Evolutionary conservation across 2,329 filamentous ascomycete genomes (phyloP).

Genomic region (Lachnellula occidentalis): DNA sequence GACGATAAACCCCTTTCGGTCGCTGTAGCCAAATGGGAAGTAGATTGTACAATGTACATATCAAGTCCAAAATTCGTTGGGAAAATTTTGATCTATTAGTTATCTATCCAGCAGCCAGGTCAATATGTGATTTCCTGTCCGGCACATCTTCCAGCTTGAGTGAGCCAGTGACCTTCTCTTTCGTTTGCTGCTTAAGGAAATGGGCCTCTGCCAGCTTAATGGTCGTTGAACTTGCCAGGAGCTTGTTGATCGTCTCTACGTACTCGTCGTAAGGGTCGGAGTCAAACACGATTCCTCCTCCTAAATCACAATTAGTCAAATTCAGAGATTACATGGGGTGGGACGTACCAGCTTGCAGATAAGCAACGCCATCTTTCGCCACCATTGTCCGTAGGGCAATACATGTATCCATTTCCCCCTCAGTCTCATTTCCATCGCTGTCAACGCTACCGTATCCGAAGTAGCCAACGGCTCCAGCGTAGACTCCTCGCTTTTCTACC

Average conservation of each 20-base stretch:
- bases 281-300: conserved; percentile 90
- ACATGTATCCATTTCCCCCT: conserved; percentile 88
- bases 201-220: conserved; percentile 75
- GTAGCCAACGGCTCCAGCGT: conserved; percentile 93
- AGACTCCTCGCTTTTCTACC: conserved; percentile 87
- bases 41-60: not conserved
- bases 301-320: conserved; percentile 32
- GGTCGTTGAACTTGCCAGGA: conserved; percentile 82
- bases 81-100: not conserved
- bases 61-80: not conserved
- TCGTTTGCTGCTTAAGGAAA: conserved; percentile 19
- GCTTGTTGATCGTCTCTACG: conserved; percentile 95
- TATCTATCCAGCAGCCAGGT: conserved; percentile 20
- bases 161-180: conserved; percentile 6
- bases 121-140: conserved; percentile 17
- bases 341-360: conserved; percentile 68
- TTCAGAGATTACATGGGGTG: not conserved
- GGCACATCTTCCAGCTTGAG: not conserved
- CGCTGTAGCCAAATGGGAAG: not conserved
- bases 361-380: conserved; percentile 83
- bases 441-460: conserved; percentile 81
- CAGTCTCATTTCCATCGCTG: conserved; percentile 52
- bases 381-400: conserved; percentile 79
- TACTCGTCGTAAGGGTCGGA: conserved; percentile 89
- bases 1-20: not conserved